Evolutionary conservation across 169 alveolate species (phyloP), one percentile per base, ranked within the genome.

Genomic region (Cryptosporidium parvum): DNA sequence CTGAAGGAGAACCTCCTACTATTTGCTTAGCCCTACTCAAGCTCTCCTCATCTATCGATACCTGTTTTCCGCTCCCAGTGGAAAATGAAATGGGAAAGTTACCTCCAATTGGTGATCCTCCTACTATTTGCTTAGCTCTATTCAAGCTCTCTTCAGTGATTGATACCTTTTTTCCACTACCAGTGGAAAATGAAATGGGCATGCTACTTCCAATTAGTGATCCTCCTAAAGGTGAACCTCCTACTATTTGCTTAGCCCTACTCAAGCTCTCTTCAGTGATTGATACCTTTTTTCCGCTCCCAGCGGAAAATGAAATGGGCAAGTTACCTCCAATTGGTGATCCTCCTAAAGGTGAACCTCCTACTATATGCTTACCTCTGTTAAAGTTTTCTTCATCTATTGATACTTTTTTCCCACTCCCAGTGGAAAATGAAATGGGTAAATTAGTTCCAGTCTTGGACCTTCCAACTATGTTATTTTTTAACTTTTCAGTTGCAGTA

Each of bases 11-110:
- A 3, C 18, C 52, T 44, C 3, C 52, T 16, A 48, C 56, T 12
- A 31, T 9, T n/a, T 16, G 7, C 44, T 37, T 35, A 3, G 70
- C 73, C 35, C 8, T 75, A 8, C 2, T 61, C 5, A 75, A 14
- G 29, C 59, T 75, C 2, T 37, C 58, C 14, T 75, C 51, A 58
- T 0, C 8, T 1, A 75, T 58, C 0, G 26, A 8, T 23, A 58
- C 62, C 44, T 39, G 37, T 56, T 56, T 56, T 7, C 86, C 72
- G 1, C n/a, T 75, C 3, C 86, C 86, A n/a, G 86, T 75, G 1
- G 86, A 75, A 58, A 75, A 70, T 70, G 53, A 70, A 12, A 48
- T 14, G n/a, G 56, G 8, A 8, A 48, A 0, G 56, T 48, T 48
- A 48, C 21, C 2, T 14, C 56, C 21, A 14, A 48, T 48, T 12